These are phyloP conservation scores for Aspergillus pseudotamarii DNA, from an alignment of 2,329 filamentous ascomycete species.

Conservation along the genomic window DNA sequence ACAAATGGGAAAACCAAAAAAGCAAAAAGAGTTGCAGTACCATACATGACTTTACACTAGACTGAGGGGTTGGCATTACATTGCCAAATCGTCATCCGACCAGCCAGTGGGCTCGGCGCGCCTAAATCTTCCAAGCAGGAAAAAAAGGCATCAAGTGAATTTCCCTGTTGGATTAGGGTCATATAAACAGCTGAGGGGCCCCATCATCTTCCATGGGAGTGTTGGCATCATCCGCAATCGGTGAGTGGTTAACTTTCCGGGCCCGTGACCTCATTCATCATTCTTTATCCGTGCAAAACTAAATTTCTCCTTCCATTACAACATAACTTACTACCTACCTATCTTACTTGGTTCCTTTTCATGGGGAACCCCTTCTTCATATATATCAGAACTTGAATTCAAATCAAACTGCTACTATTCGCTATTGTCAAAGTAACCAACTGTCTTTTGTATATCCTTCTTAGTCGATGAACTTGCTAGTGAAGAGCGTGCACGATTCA, in stretches of 20 bases:
- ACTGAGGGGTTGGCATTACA: slow-evolving; percentile 7
- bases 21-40: not conserved
- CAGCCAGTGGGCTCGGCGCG: not conserved
- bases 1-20: not conserved
- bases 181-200: not conserved
- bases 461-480: slow-evolving; percentile 33
- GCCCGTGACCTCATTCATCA: slow-evolving; percentile 5
- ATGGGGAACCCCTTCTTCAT: not conserved
- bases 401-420: not conserved
- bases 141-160: not conserved
- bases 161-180: not conserved
- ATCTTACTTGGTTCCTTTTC: not conserved
- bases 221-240: slow-evolving; percentile 15
- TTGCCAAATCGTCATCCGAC: slow-evolving; percentile 4
- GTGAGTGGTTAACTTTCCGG: slow-evolving; percentile 12
- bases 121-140: not conserved
- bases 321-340: not conserved
- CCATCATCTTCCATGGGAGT: not conserved
- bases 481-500: slow-evolving; percentile 25
- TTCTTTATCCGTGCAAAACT: slow-evolving; percentile 3
- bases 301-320: not conserved
- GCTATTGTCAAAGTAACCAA: not conserved
- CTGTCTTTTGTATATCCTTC: not conserved
- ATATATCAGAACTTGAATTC: not conserved
- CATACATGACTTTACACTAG: not conserved